Base-by-base conservation (phyloP, 164 flowering plant species). In the Vitis amurensis region DNA sequence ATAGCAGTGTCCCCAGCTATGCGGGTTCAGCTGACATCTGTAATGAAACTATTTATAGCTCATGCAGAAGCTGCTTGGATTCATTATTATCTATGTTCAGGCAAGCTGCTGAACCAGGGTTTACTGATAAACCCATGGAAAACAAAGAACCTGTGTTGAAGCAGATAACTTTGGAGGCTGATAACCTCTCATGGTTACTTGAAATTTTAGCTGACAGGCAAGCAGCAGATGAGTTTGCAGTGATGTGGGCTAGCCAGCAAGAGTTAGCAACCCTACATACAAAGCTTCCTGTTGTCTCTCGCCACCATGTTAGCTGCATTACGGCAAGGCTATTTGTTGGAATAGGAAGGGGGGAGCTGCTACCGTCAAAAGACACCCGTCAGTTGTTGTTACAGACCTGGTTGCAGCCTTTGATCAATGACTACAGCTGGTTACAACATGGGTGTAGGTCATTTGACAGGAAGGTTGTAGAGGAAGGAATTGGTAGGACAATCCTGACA, bases 381-480 rank as follows among this genome's bases (percentile, higher is more conserved):
- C 86, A 76, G 16, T 30, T 81, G 67, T 69, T 96, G 75, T 71
- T 96, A 64, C 80, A 86, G 31, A 89, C 88, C n/a, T 96, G 99
- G 99, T 75, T 96, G 31, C 85, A 91, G 87, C 97, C 99, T 8
- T 77, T 96, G 84, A 89, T 89, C 47, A 76, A 86, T 65, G 99
- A 96, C 85, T 96, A 89, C 81, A 85, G 81, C 61, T 96, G 99
- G 98, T 76, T 96, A 53, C 92, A 82, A 61, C 91, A 89, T 65
- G 92, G 93, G 49, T 85, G 90, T 76, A 77, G 95, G 75, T 87
- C 94, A 14, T 92, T 93, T 71, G 99, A 96, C 53, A 73, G 89
- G 68, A 91, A 87, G 74, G 84, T 86, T 55, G 98, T 96, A 74
- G 99, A 96, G 79, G 99, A 96, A 80, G 98, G 98, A 13, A 91